These are phyloP conservation scores for Metschnikowia vanudenii DNA, from an alignment of 805 yeast species.

Conservation along the genomic window DNA sequence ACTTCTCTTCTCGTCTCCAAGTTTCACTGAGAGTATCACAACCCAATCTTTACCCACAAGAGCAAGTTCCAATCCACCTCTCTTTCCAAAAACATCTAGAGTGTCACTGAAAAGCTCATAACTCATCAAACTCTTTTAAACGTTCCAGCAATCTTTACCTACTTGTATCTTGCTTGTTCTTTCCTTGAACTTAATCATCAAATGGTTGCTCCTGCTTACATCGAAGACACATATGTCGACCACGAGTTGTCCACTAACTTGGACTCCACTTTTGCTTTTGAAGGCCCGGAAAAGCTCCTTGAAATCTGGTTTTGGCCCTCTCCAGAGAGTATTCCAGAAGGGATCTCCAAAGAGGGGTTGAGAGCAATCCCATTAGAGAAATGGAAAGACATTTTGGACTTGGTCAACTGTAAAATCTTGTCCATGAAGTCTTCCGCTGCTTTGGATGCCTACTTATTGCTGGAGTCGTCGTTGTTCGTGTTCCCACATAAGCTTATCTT, in stretches of 20 bases:
- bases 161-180: no score
- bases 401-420: slow-evolving; percentile 84
- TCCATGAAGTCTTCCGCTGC: slow-evolving; percentile 67
- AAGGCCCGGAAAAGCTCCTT: slow-evolving; percentile 93
- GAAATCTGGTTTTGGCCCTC: slow-evolving; percentile 83
- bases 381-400: slow-evolving; percentile 73
- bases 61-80: slow-evolving; percentile 44
- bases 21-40: slow-evolving; percentile 17
- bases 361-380: slow-evolving; percentile 61
- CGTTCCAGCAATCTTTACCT: no score
- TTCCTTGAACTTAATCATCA: not conserved
- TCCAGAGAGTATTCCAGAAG: slow-evolving; percentile 36
- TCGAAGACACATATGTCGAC: slow-evolving; percentile 58
- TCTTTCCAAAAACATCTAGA: not conserved
- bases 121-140: not conserved
- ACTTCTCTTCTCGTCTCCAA: slow-evolving; percentile 47
- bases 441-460: slow-evolving; percentile 80
- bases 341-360: slow-evolving; percentile 46
- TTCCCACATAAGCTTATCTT: slow-evolving; percentile 80
- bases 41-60: slow-evolving; percentile 22
- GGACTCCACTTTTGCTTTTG: slow-evolving; percentile 91
- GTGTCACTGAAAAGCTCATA: not conserved
- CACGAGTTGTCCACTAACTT: slow-evolving; percentile 73
- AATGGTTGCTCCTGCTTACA: slow-evolving; percentile 45
- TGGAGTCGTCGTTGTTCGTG: slow-evolving; percentile 89